Conservation (phyloP, 164 flowering plant genomes). For the Vitis vinifera region ASM3070453v1 NC_081822.1:18855501-18856000, state of each 20-base stretch:
- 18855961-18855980: not conserved
- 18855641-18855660: slow-evolving; percentile 14
- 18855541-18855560: slow-evolving; percentile 20
- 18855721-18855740: not conserved
- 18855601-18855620: slow-evolving; percentile 22
- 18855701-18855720: slow-evolving; percentile 4
- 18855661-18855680: not conserved
- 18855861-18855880: slow-evolving; percentile 15
- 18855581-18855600: slow-evolving; percentile 27
- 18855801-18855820: slow-evolving; percentile 19
- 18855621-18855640: slow-evolving; percentile 15
- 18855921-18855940: not conserved
- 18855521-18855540: slow-evolving; percentile 16
- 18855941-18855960: slow-evolving; percentile 13
- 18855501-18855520: slow-evolving; percentile 13
- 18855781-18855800: slow-evolving; percentile 7
- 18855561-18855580: slow-evolving; percentile 8
- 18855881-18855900: no score
- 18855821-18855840: slow-evolving; percentile 13
- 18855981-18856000: slow-evolving; percentile 12
- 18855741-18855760: slow-evolving; percentile 19
- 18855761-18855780: slow-evolving; percentile 14
- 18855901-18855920: slow-evolving; percentile 5
- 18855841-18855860: not conserved
- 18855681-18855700: no score